These are phyloP conservation scores for Naganishia antarctica DNA, from an alignment of 768 basidiomycete species.

Conservation along the genomic window DNA sequence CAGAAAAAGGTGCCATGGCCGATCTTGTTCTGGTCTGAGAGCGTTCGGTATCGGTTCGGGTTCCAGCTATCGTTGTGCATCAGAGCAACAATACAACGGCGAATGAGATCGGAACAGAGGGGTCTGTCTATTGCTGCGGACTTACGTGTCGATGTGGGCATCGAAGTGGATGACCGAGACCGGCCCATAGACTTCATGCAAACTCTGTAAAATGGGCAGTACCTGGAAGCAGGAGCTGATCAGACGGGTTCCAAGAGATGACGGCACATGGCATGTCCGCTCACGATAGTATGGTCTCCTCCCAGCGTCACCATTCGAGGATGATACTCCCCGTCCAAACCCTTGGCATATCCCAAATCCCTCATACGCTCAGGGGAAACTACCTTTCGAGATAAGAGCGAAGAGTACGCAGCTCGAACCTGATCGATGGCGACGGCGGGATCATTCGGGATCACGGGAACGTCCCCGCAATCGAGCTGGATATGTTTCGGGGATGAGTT, in stretches of 20 bases:
- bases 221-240: neutral
- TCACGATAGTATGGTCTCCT: slow-evolving; percentile 80
- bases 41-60: slow-evolving; percentile 53
- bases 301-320: slow-evolving; percentile 77
- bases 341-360: slow-evolving; percentile 33
- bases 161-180: slow-evolving; percentile 61
- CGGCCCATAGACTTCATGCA: slow-evolving; percentile 74
- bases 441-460: slow-evolving; percentile 75
- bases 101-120: too few species aligned
- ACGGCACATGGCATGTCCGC: neutral
- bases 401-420: slow-evolving; percentile 78
- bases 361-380: slow-evolving; percentile 32
- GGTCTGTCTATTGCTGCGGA: neutral
- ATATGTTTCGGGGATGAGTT: too few species aligned
- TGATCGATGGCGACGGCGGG: slow-evolving; percentile 77
- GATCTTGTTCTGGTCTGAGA: slow-evolving; percentile 54
- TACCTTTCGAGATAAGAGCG: slow-evolving; percentile 62
- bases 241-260: slow-evolving; percentile 46
- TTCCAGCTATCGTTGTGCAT: too few species aligned
- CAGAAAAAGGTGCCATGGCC: slow-evolving; percentile 86
- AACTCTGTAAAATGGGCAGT: slow-evolving; percentile 69
- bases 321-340: slow-evolving; percentile 59
- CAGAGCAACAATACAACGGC: too few species aligned
- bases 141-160: slow-evolving; percentile 74
- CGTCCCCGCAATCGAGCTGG: slow-evolving; percentile 77